A percentile compares a stretch with the other conserved stretches of the same genome.
Conservation (phyloP, 768 basidiomycete genomes). For the Tephrocybe sp. region DNA sequence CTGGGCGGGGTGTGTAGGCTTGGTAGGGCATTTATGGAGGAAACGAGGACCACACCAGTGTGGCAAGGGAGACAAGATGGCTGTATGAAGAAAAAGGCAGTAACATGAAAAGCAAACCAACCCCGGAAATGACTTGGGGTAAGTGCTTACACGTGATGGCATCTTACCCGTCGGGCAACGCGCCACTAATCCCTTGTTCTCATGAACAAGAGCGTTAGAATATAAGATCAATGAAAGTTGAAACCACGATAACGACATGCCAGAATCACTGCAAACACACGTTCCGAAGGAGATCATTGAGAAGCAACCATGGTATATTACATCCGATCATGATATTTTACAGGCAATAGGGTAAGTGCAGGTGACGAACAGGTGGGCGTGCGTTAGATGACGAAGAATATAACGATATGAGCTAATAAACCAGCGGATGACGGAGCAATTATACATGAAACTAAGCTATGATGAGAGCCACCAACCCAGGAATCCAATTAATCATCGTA, state of each 20-base stretch:
- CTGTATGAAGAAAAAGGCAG: constrained; percentile 1
- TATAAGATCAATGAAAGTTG: no score
- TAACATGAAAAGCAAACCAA: background rate
- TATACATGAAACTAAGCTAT: constrained; percentile 24
- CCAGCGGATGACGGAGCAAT: constrained; percentile 6
- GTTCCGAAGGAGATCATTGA: background rate
- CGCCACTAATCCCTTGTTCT: no score
- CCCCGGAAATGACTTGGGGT: background rate
- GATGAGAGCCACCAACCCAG: constrained; percentile 41
- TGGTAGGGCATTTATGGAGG: constrained; percentile 13
- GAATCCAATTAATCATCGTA: constrained; percentile 76
- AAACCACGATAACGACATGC: no score
- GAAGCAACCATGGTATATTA: constrained; percentile 8
- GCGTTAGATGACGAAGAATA: constrained; percentile 10
- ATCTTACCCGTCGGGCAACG: no score
- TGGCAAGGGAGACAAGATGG: constrained; percentile 8
- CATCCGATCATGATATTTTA: constrained; percentile 9
- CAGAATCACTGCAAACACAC: no score
- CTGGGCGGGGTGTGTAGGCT: constrained; percentile 31
- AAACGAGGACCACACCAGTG: constrained; percentile 12
- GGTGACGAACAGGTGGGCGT: background rate
- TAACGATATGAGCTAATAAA: constrained; percentile 12
- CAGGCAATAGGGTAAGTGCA: background rate
- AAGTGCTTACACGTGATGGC: constrained; percentile 10
- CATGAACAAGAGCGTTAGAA: no score